Evolutionary conservation across 176 grass and related monocot species (phyloP).

Genomic region (Oryza officinalis): DNA sequence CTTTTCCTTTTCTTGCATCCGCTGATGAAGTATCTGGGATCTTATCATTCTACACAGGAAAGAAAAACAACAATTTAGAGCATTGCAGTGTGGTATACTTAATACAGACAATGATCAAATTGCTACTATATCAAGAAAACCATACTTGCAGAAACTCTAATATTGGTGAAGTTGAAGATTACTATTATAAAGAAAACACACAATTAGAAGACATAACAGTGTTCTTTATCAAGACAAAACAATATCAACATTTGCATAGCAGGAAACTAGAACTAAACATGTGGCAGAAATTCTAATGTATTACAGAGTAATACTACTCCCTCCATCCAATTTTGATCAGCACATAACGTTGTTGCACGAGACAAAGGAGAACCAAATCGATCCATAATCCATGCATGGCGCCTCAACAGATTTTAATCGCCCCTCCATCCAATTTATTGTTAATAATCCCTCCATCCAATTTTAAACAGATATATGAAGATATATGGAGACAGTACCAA

Average conservation of each 20-base stretch:
- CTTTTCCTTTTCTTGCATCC: conserved; percentile 90
- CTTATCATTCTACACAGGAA: conserved; percentile 60
- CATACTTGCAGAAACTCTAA: conserved; percentile 12
- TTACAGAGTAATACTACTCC: background rate
- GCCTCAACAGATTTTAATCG: no score
- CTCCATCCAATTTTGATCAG: no score
- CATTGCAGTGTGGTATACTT: conserved; percentile 1
- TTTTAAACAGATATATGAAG: background rate
- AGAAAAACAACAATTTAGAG: conserved; percentile 19
- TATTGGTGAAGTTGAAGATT: background rate
- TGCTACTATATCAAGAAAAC: background rate
- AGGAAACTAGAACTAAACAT: background rate
- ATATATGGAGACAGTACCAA: background rate
- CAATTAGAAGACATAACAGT: background rate
- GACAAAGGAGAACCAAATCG: no score
- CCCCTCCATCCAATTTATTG: no score
- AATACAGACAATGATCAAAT: conserved; percentile 16
- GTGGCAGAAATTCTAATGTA: background rate
- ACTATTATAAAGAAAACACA: background rate
- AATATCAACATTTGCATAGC: conserved; percentile 12
- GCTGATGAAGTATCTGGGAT: conserved; percentile 75
- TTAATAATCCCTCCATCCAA: no score
- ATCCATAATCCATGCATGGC: no score
- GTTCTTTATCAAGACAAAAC: conserved; percentile 21
- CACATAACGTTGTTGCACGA: no score